phyloP scores from a whole-genome alignment of 73 alveolate species.

The Paramecium biaurelia region DNA sequence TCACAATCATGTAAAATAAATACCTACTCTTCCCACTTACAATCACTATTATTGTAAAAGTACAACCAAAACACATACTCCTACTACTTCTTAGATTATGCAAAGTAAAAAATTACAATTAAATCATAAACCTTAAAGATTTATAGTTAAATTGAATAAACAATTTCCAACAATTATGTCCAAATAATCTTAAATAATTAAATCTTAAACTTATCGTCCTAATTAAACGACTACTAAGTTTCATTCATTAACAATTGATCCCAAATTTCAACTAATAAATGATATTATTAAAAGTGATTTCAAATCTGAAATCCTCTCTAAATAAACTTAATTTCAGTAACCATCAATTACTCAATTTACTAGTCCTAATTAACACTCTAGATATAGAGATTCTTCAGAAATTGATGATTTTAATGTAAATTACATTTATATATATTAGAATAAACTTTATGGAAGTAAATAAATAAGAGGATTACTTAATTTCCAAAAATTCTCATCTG shows the following conservation, averaged over 20 bases:
- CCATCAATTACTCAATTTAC: background rate
- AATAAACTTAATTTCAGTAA: background rate
- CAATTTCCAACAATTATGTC: background rate
- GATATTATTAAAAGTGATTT: background rate
- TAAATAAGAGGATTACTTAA: background rate
- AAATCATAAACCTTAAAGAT: background rate
- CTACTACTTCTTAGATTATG: background rate
- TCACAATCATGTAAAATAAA: background rate
- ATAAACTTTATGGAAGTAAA: background rate
- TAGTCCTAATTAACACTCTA: background rate
- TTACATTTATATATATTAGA: background rate
- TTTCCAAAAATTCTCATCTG: background rate
- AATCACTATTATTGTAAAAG: background rate
- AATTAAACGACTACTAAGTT: background rate
- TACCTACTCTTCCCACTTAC: background rate
- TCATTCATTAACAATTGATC: background rate
- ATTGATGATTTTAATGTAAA: constrained; percentile 10
- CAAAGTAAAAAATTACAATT: background rate
- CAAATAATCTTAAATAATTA: background rate
- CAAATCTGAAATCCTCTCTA: background rate
- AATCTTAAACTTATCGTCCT: background rate
- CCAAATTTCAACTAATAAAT: background rate
- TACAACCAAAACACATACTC: background rate
- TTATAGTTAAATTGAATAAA: background rate
- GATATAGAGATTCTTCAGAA: background rate